Evolutionary conservation across 2,329 filamentous ascomycete species (phyloP), one percentile per base, ranked within the genome.

Genomic region (Botrytis tulipae): DNA sequence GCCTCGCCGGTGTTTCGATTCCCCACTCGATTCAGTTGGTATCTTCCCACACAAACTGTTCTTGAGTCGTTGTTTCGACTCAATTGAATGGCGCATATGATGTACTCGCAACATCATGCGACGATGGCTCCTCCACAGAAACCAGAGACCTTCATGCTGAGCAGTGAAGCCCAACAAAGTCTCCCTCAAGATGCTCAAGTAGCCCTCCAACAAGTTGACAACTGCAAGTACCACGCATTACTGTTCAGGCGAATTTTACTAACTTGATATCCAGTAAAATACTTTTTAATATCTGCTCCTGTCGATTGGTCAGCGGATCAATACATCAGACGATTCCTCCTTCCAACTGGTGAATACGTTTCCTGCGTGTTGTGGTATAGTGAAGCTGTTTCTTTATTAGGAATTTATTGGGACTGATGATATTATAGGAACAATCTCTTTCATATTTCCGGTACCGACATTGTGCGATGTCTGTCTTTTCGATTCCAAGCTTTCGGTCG

Each of bases 81-180:
- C 78, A 72, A 77, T 78, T 79, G 79, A 79, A 80, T 80, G 78
- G 78, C 80, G 74, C 79, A 81, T 75, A 82, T 81, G 78, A 95
- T 95, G 93, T 95, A 94, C 85, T 88, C 91, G 78, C 80, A 81
- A 74, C 92, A 94, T 85, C 92, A 94, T 85, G 89, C 92, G 81
- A 88, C 91, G 79, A 97, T 98, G 93, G 92, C 93, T 80, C 92
- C 93, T 81, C 93, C 93, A 76, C 94, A 98, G 86, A 98, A 97
- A 84, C 96, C 96, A 78, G 96, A 99, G 87, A 98, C 96, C 59
- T 99, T 99, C 82, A 95, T 99, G 92, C 88, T 99, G 83, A 97
- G 95, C 83, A 95, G 92, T 81, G 95, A 98, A 85, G 95, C 96
- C 75, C 95, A 98, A 85, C 94, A 98, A 85, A 95, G 93, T 80